phyloP scores from a whole-genome alignment of 2,329 filamentous ascomycete genomes.

The Magnaporthales sp. region DNA sequence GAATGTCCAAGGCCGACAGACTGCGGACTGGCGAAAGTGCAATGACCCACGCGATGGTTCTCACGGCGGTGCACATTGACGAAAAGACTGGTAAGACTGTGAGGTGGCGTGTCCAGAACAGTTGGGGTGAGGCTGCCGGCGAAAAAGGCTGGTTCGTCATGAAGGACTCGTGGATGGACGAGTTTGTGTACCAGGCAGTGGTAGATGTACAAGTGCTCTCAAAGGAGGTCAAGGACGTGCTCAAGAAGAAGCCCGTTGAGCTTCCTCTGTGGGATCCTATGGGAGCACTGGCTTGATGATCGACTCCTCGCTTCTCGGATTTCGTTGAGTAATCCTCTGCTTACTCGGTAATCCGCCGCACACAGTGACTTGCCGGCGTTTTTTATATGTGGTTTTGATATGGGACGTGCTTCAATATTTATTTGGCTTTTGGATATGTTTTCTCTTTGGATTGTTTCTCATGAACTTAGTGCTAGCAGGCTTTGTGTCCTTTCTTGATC shows the following conservation, averaged over 20 bases:
- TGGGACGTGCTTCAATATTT: background rate
- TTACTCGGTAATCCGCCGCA: background rate
- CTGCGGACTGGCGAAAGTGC: constrained; percentile 65
- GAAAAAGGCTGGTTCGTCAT: constrained; percentile 84
- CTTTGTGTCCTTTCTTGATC: background rate
- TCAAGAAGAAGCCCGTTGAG: constrained; percentile 61
- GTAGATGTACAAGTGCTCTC: constrained; percentile 63
- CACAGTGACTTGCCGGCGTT: background rate
- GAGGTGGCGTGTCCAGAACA: constrained; percentile 82
- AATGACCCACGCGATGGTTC: constrained; percentile 91
- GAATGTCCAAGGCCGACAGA: constrained; percentile 67
- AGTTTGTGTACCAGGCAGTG: constrained; percentile 81
- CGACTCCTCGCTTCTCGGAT: background rate
- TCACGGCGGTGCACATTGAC: constrained; percentile 77
- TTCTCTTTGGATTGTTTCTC: background rate
- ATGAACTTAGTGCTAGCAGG: background rate
- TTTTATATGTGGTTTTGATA: background rate
- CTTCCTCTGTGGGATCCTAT: constrained; percentile 76
- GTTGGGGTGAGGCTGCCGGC: constrained; percentile 64
- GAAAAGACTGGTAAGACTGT: constrained; percentile 51
- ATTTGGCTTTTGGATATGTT: background rate
- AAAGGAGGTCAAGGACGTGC: constrained; percentile 58
- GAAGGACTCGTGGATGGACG: constrained; percentile 71
- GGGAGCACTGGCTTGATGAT: constrained; percentile 55
- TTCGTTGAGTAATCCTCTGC: background rate